Percentiles rank a stretch among this genome's conserved stretches.
These are phyloP conservation scores for Posidonia australis DNA, from an alignment of 106 monocot genomes.

Conservation along the genomic window DNA sequence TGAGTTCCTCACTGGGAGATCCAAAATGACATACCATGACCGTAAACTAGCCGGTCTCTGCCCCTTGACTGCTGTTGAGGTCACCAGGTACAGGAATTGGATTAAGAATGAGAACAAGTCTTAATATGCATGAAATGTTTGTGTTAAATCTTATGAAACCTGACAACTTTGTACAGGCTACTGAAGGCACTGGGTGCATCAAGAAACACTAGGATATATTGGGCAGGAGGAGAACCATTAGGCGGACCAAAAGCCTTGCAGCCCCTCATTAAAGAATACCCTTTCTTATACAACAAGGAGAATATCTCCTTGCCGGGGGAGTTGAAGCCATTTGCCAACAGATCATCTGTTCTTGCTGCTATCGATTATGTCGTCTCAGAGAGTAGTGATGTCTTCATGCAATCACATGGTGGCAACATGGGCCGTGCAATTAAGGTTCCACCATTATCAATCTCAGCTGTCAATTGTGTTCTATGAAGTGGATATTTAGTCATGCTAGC, in stretches of 20 bases:
- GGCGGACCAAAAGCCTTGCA: constrained; percentile 46
- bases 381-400: constrained; percentile 85
- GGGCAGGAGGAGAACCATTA: constrained; percentile 88
- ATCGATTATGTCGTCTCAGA: constrained; percentile 83
- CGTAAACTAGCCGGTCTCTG: constrained; percentile 87
- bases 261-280: constrained; percentile 49
- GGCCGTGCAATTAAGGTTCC: constrained; percentile 51
- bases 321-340: constrained; percentile 41
- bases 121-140: too few relatives aligned
- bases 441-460: not conserved
- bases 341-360: constrained; percentile 74
- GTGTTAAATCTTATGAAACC: too few relatives aligned
- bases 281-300: constrained; percentile 69
- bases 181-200: constrained; percentile 80
- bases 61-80: constrained; percentile 66
- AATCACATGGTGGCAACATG: constrained; percentile 96
- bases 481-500: not conserved
- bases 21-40: constrained; percentile 67
- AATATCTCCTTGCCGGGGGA: constrained; percentile 52
- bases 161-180: constrained; percentile 32
- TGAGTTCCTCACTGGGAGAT: constrained; percentile 69
- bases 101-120: too few relatives aligned
- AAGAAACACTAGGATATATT: constrained; percentile 56
- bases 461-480: too few relatives aligned
- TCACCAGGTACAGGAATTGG: constrained; percentile 35